These are phyloP conservation scores for Acidiella bohemica DNA, from an alignment of 495 filamentous ascomycete species.

Conservation along the genomic window DNA sequence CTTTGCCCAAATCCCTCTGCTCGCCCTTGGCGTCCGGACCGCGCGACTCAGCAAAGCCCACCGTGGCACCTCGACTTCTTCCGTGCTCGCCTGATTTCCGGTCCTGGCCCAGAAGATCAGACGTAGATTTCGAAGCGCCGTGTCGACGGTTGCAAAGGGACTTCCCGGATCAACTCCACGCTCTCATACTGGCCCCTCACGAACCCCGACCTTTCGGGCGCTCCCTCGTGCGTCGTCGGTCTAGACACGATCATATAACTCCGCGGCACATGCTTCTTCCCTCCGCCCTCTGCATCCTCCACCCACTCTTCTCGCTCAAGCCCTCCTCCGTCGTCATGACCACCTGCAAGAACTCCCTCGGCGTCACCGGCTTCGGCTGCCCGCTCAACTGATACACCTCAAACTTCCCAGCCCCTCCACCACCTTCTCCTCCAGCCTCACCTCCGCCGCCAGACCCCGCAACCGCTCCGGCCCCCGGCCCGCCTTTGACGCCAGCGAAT, in stretches of 20 bases:
- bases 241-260: conserved; percentile 80
- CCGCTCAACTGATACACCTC: conserved; percentile 76
- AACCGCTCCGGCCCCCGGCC: conserved; percentile 56
- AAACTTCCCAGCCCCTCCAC: conserved; percentile 41
- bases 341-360: conserved; percentile 75
- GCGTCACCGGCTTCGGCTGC: conserved; percentile 72
- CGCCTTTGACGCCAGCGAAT: conserved; percentile 46
- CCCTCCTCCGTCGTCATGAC: conserved; percentile 44
- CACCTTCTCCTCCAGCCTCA: conserved; percentile 45
- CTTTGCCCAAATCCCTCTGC: conserved; percentile 23
- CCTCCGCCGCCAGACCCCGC: conserved; percentile 72
- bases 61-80: conserved; percentile 34
- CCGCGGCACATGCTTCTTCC: conserved; percentile 31
- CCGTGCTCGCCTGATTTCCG: conserved; percentile 9
- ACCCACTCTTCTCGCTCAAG: conserved; percentile 23
- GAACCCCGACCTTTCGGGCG: conserved; percentile 51
- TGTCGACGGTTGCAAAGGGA: conserved; percentile 35
- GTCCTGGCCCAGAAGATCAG: conserved; percentile 23
- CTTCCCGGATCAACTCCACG: conserved; percentile 80
- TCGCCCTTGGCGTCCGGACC: conserved; percentile 30
- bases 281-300: conserved; percentile 5
- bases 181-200: conserved; percentile 82
- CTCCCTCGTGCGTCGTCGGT: conserved; percentile 64
- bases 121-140: conserved; percentile 25
- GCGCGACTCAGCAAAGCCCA: conserved; percentile 35